Conservation (phyloP, 2,329 filamentous ascomycete genomes). For the Graphilbum ipis-grandicollis region DNA sequence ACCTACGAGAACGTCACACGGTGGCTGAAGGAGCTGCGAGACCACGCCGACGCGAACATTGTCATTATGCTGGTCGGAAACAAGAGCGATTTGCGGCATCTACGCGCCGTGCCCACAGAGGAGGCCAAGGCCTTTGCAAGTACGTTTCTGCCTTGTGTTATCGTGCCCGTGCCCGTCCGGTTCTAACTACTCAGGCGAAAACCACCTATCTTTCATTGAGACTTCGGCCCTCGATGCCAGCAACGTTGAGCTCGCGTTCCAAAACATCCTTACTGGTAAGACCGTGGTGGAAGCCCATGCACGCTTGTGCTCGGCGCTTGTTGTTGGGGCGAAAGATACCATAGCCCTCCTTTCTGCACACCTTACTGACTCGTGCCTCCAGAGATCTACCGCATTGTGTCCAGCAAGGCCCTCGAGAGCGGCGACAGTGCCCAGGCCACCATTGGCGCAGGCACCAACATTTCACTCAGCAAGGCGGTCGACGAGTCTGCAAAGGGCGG, state of each 20-base stretch:
- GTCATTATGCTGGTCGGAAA: slow-evolving; percentile 99
- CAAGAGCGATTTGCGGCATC: slow-evolving; percentile 99
- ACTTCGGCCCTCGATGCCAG: slow-evolving; percentile 96
- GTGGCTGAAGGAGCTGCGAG: slow-evolving; percentile 96
- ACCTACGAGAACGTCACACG: slow-evolving; percentile 98
- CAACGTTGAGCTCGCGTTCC: slow-evolving; percentile 98
- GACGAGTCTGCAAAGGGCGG: slow-evolving; percentile 60
- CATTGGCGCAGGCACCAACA: slow-evolving; percentile 63
- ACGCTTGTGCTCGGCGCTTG: too few species aligned
- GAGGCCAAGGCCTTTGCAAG: slow-evolving; percentile 97
- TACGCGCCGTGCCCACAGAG: slow-evolving; percentile 91
- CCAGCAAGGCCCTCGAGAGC: slow-evolving; percentile 87
- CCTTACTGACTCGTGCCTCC: slow-evolving; percentile 4
- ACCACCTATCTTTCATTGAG: slow-evolving; percentile 97
- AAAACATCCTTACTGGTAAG: slow-evolving; percentile 96
- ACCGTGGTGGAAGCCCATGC: too few species aligned
- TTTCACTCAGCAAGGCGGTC: slow-evolving; percentile 73
- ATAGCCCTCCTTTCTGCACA: too few species aligned
- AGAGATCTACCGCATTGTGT: slow-evolving; percentile 99
- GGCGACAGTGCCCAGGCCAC: slow-evolving; percentile 68
- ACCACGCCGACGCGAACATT: slow-evolving; percentile 96
- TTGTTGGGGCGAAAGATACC: too few species aligned
- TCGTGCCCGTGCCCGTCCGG: slow-evolving; percentile 1
- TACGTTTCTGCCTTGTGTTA: slow-evolving; percentile 21
- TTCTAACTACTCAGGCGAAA: slow-evolving; percentile 51